These are phyloP conservation scores for Centaurea solstitialis DNA, from an alignment of 129 eudicot species.

Conservation along the genomic window DNA sequence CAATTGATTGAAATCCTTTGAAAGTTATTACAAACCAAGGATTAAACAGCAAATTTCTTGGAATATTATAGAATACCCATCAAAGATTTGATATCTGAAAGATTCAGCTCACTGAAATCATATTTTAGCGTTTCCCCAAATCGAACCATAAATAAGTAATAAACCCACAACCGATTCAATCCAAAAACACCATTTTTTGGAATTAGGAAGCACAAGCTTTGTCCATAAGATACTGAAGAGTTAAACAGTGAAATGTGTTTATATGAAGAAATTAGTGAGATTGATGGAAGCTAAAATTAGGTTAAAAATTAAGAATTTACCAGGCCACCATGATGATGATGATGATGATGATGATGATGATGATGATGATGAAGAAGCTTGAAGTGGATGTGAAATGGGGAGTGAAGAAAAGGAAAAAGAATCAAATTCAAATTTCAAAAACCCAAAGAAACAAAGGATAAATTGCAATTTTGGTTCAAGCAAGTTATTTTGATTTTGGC, in stretches of 20 bases:
- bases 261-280: background rate
- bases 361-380: no score
- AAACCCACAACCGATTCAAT: background rate
- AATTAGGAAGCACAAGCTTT: background rate
- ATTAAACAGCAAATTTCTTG: conserved; percentile 9
- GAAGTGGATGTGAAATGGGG: conserved; percentile 30
- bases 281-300: background rate
- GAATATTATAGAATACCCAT: background rate
- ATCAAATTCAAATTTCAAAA: conserved; percentile 49
- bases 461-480: no score
- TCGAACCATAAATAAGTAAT: background rate
- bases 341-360: conserved; percentile 10
- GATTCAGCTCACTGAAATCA: background rate
- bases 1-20: background rate
- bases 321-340: conserved; percentile 6
- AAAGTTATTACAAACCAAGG: background rate
- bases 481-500: no score
- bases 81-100: conserved; percentile 17
- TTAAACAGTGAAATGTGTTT: background rate
- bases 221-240: background rate
- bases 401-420: conserved; percentile 10
- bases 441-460: background rate
- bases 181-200: background rate
- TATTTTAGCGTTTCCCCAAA: background rate
- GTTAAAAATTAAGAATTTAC: background rate